Percentiles rank a stretch among this genome's conserved stretches.
These are phyloP conservation scores for Alternaria longipes DNA, from an alignment of 2,329 filamentous ascomycete species.

Conservation along the genomic window DNA sequence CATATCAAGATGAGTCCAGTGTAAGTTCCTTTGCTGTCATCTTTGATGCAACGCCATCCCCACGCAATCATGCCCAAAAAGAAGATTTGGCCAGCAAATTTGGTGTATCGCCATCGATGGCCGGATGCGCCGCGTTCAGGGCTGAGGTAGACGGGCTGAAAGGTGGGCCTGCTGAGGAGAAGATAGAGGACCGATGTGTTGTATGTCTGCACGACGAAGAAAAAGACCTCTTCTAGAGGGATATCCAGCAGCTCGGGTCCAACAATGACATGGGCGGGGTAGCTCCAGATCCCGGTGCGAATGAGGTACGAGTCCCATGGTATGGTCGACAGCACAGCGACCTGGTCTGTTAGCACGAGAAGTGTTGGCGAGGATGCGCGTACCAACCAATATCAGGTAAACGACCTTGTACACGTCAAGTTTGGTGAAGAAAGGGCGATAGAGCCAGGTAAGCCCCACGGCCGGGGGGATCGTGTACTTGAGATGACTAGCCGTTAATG, in stretches of 20 bases:
- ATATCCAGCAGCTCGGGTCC: slow-evolving; percentile 71
- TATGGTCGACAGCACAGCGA: slow-evolving; percentile 73
- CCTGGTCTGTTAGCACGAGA: slow-evolving; percentile 48
- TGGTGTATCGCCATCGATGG: slow-evolving; percentile 51
- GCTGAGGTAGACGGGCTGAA: slow-evolving; percentile 64
- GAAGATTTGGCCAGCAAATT: slow-evolving; percentile 60
- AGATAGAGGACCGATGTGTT: slow-evolving; percentile 75
- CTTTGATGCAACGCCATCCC: slow-evolving; percentile 58
- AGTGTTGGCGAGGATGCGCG: slow-evolving; percentile 3
- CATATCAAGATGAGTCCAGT: slow-evolving; percentile 74
- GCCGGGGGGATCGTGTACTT: slow-evolving; percentile 74
- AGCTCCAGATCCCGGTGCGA: slow-evolving; percentile 73
- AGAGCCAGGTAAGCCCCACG: slow-evolving; percentile 65
- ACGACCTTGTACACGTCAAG: slow-evolving; percentile 70
- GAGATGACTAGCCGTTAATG: slow-evolving; percentile 61
- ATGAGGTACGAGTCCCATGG: slow-evolving; percentile 83
- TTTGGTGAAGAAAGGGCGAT: slow-evolving; percentile 68
- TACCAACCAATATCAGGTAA: slow-evolving; percentile 63
- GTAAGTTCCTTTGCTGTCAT: slow-evolving; percentile 66
- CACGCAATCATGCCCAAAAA: slow-evolving; percentile 57
- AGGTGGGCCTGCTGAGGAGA: slow-evolving; percentile 69
- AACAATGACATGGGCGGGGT: slow-evolving; percentile 70
- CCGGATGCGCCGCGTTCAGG: slow-evolving; percentile 46
- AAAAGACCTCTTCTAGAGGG: slow-evolving; percentile 77
- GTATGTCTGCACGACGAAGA: slow-evolving; percentile 80